Percentiles rank a stretch among this genome's conserved stretches.
Conservation (phyloP, 768 basidiomycete genomes). For the Suillus luteus region DNA sequence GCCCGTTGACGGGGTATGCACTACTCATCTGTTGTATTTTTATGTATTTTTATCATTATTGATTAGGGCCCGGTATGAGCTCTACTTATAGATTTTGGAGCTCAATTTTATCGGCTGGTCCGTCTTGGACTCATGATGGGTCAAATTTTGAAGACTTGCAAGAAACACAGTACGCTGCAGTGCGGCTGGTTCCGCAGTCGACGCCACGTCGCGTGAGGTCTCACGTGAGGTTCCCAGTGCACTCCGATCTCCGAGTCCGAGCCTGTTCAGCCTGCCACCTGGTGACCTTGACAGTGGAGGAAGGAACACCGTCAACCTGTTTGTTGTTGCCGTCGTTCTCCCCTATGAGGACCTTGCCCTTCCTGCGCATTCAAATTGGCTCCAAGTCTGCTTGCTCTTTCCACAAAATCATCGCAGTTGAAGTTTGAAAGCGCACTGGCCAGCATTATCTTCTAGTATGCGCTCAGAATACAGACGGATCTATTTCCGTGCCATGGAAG, state of each 20-base stretch:
- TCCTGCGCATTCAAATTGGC: neutral
- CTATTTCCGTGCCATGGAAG: neutral
- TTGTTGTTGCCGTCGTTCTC: neutral
- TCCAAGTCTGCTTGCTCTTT: neutral
- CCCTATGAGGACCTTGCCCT: neutral
- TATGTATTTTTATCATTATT: neutral
- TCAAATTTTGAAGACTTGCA: neutral
- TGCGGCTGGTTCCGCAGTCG: neutral
- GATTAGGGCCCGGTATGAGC: neutral
- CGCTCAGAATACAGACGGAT: neutral
- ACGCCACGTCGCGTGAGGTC: neutral
- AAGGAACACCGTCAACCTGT: neutral
- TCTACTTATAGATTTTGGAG: neutral
- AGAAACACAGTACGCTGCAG: neutral
- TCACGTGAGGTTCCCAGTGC: neutral
- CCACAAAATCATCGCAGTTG: neutral
- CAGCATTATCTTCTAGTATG: neutral
- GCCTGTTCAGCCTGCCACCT: too few relatives aligned
- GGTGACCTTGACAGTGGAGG: too few relatives aligned
- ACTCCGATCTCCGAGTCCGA: too few relatives aligned
- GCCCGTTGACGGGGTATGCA: neutral
- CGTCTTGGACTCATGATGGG: neutral
- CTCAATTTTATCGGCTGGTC: neutral
- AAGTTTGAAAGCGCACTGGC: neutral
- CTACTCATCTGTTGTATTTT: neutral